These are phyloP conservation scores for Spatholobus suberectus DNA, from an alignment of 306 rosid genomes.

Conservation along the genomic window DNA sequence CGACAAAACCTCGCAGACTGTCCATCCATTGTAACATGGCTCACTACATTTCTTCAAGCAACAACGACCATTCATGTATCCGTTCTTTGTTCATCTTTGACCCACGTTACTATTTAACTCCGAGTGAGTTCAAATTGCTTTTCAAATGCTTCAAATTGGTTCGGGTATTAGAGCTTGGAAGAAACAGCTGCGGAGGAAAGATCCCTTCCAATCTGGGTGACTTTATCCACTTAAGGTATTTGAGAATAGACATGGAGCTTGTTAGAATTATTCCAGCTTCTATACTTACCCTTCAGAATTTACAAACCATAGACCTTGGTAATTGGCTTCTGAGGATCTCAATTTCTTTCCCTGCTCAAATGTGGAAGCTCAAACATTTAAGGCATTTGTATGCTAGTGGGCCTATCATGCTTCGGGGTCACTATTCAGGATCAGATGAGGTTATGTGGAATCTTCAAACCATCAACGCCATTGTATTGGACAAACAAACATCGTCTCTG, in stretches of 20 bases:
- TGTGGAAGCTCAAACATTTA: not conserved
- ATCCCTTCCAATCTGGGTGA: conserved; percentile 17
- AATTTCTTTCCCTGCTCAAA: not conserved
- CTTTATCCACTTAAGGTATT: conserved; percentile 40
- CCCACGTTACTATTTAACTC: rapidly evolving
- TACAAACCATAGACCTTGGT: not conserved
- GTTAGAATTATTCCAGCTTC: conserved; percentile 19
- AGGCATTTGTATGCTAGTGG: not conserved
- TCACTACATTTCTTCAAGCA: conserved; percentile 26
- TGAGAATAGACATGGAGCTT: not conserved
- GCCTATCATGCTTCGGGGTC: not conserved
- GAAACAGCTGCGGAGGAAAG: not conserved
- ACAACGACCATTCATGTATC: conserved; percentile 18
- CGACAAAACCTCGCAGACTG: conserved; percentile 34
- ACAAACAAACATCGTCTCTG: not conserved
- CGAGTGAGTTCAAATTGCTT: not conserved
- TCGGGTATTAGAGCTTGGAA: conserved; percentile 27
- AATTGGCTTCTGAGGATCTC: not conserved
- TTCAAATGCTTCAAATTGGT: conserved; percentile 22
- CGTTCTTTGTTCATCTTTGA: conserved; percentile 38
- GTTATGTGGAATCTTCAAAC: conserved; percentile 38
- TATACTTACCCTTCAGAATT: conserved; percentile 22
- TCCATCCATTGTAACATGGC: conserved; percentile 1
- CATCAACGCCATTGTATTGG: not conserved
- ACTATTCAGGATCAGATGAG: not conserved